A percentile compares a stretch with the other conserved stretches of the same genome.
Evolutionary conservation across 75 land plant species (phyloP).

Genomic region (Selaginella moellendorffii): DNA sequence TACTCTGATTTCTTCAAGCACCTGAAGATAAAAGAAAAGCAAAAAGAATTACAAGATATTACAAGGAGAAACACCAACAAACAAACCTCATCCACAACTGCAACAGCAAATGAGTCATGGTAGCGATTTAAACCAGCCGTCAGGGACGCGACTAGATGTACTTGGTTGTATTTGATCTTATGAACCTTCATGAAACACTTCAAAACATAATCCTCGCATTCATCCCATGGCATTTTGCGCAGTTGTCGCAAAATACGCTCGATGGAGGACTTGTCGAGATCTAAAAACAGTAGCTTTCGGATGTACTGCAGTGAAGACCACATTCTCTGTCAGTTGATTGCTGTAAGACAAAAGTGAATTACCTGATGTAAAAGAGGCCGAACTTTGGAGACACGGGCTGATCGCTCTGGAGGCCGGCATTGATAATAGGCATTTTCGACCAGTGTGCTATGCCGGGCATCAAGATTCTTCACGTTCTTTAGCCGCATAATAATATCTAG

Average conservation of each 20-base stretch:
- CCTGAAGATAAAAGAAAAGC: conserved; percentile 32
- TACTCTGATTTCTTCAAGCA: conserved; percentile 76
- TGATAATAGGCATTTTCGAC: conserved; percentile 98
- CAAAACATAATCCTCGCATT: conserved; percentile 74
- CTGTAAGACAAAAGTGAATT: not conserved
- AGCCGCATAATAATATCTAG: conserved; percentile 92
- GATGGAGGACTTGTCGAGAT: conserved; percentile 71
- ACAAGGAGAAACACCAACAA: not conserved
- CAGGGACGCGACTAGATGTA: conserved; percentile 81
- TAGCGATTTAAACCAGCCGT: conserved; percentile 85
- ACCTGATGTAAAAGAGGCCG: conserved; percentile 97
- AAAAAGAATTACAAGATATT: not conserved
- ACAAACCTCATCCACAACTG: conserved; percentile 94
- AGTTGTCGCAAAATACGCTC: conserved; percentile 85
- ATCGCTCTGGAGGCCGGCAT: conserved; percentile 95
- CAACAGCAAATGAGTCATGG: conserved; percentile 91
- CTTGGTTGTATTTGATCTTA: conserved; percentile 85
- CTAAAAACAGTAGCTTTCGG: conserved; percentile 76
- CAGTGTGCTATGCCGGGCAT: conserved; percentile 90
- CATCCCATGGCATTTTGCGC: conserved; percentile 91
- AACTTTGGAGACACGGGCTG: conserved; percentile 82
- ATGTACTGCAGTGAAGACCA: conserved; percentile 62
- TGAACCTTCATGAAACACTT: conserved; percentile 96
- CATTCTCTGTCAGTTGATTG: no score
- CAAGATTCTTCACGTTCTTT: conserved; percentile 96